Base-by-base conservation (phyloP, 768 basidiomycete genomes). In the Panellus pusillus region DNA sequence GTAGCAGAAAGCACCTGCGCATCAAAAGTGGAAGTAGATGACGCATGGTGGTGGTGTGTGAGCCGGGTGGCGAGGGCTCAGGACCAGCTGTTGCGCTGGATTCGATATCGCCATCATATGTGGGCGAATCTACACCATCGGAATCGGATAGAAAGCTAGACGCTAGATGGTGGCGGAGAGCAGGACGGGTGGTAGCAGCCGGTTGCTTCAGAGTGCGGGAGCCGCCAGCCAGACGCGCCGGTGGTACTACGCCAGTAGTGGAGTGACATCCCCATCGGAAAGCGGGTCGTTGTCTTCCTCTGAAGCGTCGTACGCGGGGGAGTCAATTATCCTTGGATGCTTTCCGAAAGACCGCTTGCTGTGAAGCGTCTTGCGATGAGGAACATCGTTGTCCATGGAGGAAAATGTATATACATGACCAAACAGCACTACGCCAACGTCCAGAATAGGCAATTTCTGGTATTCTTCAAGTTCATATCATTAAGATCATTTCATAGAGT, bases 31-130 rank as follows among this genome's bases (percentile, higher is more conserved):
- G 81, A 83, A 3, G 75, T 73, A 0, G 81, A 80, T 15, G 82
- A 81, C 15, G 75, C 65, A 49, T 72, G 70, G 56, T 63, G 71
- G 54, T 43, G 52, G 35, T 50, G 52, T n/a, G 54, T 58, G 13
- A 46, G 42, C 38, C 63, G 62, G 19, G 63, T 63, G 12, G 65
- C 65, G 53, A 56, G 69, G 54, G 68, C 70, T 81, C 80, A 8
- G 73, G 69, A 29, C 80, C 77, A 19, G 79, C 82, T 8, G 84
- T 87, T 1, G 85, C 84, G 61, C 83, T 86, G 41, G 84, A 87
- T 67, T 93, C 92, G 51, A 94, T 78, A 70, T 94, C 92, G 51
- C 92, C 92, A 64, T 94, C 92, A 68, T 94, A 93, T 0, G 91
- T 93, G 8, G 91, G 91, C 0, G 88, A 91, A 66, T 93, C 91